Evolutionary conservation across 2,329 filamentous ascomycete genomes (phyloP).

Genomic region (Aspergillus amoenus): DNA sequence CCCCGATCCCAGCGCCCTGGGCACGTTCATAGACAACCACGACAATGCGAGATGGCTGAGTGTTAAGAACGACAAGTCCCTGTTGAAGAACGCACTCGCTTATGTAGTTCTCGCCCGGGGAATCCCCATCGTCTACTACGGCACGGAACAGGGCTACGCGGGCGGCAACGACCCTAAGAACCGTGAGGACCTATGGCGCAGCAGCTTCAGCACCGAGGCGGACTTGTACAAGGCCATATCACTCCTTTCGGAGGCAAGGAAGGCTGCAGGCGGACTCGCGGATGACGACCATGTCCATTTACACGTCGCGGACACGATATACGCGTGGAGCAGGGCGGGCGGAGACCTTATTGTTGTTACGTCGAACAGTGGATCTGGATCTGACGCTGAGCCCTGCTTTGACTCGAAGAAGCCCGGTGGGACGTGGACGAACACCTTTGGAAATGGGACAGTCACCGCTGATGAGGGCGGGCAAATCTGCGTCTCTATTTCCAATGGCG

Average conservation of each 20-base stretch:
- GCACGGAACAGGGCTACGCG: slow-evolving; percentile 64
- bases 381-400: neutral
- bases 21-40: slow-evolving; percentile 61
- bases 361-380: neutral
- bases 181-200: slow-evolving; percentile 61
- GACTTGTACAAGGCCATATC: slow-evolving; percentile 45
- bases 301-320: neutral
- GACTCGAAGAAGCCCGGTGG: neutral
- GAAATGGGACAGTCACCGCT: neutral
- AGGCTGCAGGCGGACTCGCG: neutral
- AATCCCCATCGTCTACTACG: slow-evolving; percentile 65
- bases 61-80: slow-evolving; percentile 32
- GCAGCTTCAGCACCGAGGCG: slow-evolving; percentile 47
- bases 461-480: neutral
- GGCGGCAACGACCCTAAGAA: slow-evolving; percentile 51
- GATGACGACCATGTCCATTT: neutral
- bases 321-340: neutral
- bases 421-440: neutral
- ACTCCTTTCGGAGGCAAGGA: neutral
- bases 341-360: neutral
- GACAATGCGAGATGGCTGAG: slow-evolving; percentile 55
- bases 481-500: neutral
- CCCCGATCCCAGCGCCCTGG: slow-evolving; percentile 49
- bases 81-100: slow-evolving; percentile 62
- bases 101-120: slow-evolving; percentile 61